Conservation (phyloP, 768 basidiomycete species). For the Suillus bovinus region DNA sequence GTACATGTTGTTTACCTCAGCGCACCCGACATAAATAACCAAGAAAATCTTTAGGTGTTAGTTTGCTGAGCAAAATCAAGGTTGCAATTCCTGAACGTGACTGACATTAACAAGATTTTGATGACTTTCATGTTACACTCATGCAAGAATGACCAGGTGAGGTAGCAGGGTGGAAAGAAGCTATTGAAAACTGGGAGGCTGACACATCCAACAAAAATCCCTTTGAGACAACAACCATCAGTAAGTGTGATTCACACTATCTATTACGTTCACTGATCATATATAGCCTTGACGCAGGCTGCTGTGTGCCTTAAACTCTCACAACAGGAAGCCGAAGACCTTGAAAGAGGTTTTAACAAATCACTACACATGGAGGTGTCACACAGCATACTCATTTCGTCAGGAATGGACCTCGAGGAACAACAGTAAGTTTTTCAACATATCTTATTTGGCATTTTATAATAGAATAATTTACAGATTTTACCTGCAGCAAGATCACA, state of each 20-base stretch:
- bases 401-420: slow-evolving; percentile 19
- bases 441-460: too few relatives aligned
- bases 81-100: too few relatives aligned
- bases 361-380: slow-evolving; percentile 10
- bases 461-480: not conserved
- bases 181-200: slow-evolving; percentile 24
- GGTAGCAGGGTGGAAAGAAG: slow-evolving; percentile 15
- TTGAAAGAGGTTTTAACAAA: not conserved
- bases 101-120: too few relatives aligned
- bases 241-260: not conserved
- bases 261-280: too few relatives aligned
- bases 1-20: too few relatives aligned
- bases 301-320: slow-evolving; percentile 10
- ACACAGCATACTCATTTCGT: slow-evolving; percentile 7
- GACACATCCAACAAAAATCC: slow-evolving; percentile 25
- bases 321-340: slow-evolving; percentile 8
- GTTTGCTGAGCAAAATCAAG: too few relatives aligned
- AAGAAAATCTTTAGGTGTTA: too few relatives aligned
- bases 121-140: not conserved
- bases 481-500: not conserved
- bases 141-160: slow-evolving; percentile 15
- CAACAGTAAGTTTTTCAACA: slow-evolving; percentile 12
- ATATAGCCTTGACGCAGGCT: slow-evolving; percentile 1
- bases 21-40: too few relatives aligned
- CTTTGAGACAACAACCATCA: slow-evolving; percentile 5